Evolutionary conservation across 2,329 filamentous ascomycete genomes (phyloP).

Genomic region (Calonectria crousiana): DNA sequence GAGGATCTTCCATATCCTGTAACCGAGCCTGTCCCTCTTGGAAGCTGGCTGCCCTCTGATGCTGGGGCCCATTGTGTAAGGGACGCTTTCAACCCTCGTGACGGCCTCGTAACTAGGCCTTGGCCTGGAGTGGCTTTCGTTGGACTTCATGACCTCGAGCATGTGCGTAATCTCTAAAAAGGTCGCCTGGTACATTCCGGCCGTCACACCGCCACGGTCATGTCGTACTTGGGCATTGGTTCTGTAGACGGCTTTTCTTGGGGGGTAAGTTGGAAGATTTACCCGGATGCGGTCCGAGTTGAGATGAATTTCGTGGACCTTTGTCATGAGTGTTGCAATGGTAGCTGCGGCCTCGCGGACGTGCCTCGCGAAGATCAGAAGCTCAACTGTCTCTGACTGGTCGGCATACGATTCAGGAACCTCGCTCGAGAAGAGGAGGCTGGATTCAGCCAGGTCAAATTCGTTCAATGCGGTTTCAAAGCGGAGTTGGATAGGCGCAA

Average conservation of each 20-base stretch:
- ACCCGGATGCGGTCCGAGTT: conserved; percentile 54
- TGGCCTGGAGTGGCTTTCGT: conserved; percentile 46
- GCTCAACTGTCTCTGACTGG: conserved; percentile 62
- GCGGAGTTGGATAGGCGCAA: conserved; percentile 52
- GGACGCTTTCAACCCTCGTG: conserved; percentile 48
- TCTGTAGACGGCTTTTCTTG: conserved; percentile 64
- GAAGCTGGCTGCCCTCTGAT: conserved; percentile 50
- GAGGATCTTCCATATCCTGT: conserved; percentile 61
- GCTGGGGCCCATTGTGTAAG: conserved; percentile 54
- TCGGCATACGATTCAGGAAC: conserved; percentile 60
- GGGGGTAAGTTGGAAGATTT: conserved; percentile 65
- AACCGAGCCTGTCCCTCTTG: conserved; percentile 55
- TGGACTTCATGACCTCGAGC: conserved; percentile 57
- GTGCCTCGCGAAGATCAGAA: conserved; percentile 68
- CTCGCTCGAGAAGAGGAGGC: conserved; percentile 58
- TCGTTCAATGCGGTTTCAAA: conserved; percentile 57
- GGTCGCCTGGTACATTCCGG: conserved; percentile 61
- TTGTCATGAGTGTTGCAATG: conserved; percentile 59
- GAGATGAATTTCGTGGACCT: conserved; percentile 62
- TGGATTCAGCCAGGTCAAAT: conserved; percentile 62
- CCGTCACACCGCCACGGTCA: conserved; percentile 69
- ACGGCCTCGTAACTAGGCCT: conserved; percentile 36
- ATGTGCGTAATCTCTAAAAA: conserved; percentile 58
- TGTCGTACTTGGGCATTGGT: conserved; percentile 70
- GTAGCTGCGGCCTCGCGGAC: conserved; percentile 64